Percentiles rank a stretch among this genome's conserved stretches.
phyloP scores from a whole-genome alignment of 2,329 filamentous ascomycete genomes.

The Alternaria consortialis region DNA sequence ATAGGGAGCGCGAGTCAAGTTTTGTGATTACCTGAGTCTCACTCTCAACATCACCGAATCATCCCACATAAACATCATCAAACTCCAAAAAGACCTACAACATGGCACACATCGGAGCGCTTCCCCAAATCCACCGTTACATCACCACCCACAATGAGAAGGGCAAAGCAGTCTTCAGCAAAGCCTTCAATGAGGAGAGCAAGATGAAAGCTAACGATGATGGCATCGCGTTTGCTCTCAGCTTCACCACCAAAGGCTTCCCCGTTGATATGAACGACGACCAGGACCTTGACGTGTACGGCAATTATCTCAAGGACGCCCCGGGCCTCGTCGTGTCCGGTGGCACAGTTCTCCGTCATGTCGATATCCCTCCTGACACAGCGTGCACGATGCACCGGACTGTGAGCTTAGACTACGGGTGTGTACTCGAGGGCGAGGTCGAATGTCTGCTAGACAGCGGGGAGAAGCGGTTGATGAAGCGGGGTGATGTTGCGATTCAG shows the following conservation, averaged over 20 bases:
- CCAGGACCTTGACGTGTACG: slow-evolving; percentile 59
- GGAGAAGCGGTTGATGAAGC: slow-evolving; percentile 48
- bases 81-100: slow-evolving; percentile 5
- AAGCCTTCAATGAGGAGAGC: slow-evolving; percentile 47
- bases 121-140: slow-evolving; percentile 47
- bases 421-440: slow-evolving; percentile 52
- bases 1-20: background rate
- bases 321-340: slow-evolving; percentile 61
- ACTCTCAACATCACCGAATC: background rate
- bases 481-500: slow-evolving; percentile 52
- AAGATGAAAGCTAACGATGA: slow-evolving; percentile 52
- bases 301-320: slow-evolving; percentile 53
- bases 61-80: background rate
- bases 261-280: slow-evolving; percentile 58
- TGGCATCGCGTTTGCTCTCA: slow-evolving; percentile 59
- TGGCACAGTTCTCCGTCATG: slow-evolving; percentile 58
- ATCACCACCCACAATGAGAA: slow-evolving; percentile 49
- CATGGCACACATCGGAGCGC: slow-evolving; percentile 45
- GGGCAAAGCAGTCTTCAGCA: slow-evolving; percentile 50
- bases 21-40: background rate
- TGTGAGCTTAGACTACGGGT: slow-evolving; percentile 52
- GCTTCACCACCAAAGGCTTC: slow-evolving; percentile 60
- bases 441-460: slow-evolving; percentile 52
- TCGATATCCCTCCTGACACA: slow-evolving; percentile 50
- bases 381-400: slow-evolving; percentile 53